phyloP scores from a whole-genome alignment of 2,329 filamentous ascomycete species.

The Ophiostoma australiae region DNA sequence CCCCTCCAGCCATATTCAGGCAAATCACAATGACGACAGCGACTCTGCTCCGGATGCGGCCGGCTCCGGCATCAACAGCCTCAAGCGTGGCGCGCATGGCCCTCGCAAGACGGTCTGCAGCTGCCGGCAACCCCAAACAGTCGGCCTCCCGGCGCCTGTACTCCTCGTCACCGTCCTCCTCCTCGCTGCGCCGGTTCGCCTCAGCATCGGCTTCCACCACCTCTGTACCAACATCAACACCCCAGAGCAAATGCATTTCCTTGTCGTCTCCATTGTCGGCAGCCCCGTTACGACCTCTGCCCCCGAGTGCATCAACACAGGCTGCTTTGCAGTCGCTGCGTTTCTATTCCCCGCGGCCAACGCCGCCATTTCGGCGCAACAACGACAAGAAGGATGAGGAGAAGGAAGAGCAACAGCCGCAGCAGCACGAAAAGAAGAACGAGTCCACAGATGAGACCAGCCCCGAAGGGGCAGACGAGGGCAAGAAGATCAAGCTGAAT shows the following conservation, averaged over 20 bases:
- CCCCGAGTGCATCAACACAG: slow-evolving; percentile 11
- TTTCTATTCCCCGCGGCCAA: slow-evolving; percentile 23
- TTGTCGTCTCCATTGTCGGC: slow-evolving; percentile 6
- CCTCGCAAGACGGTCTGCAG: slow-evolving; percentile 15
- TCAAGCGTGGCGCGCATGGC: slow-evolving; percentile 15
- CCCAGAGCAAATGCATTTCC: slow-evolving; percentile 3
- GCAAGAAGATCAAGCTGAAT: slow-evolving; percentile 15
- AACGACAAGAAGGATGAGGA: slow-evolving; percentile 20
- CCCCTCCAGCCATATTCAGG: not conserved
- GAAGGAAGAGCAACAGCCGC: slow-evolving; percentile 3
- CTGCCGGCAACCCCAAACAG: slow-evolving; percentile 15
- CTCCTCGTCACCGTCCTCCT: slow-evolving; percentile 33
- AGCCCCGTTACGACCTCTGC: slow-evolving; percentile 10
- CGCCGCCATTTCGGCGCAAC: slow-evolving; percentile 21
- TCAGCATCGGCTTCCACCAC: slow-evolving; percentile 3
- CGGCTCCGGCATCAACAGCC: slow-evolving; percentile 16
- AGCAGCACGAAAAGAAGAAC: not conserved
- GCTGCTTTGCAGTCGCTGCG: slow-evolving; percentile 21
- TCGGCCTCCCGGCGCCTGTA: slow-evolving; percentile 19
- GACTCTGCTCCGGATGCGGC: slow-evolving; percentile 23
- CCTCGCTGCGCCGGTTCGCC: slow-evolving; percentile 9
- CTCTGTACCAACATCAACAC: not conserved
- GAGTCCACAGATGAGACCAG: slow-evolving; percentile 10
- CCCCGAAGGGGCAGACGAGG: not conserved
- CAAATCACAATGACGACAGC: slow-evolving; percentile 21